These are phyloP conservation scores for Meyerozyma sp. DNA, from an alignment of 1,139 yeast genomes.

Conservation along the genomic window DNA sequence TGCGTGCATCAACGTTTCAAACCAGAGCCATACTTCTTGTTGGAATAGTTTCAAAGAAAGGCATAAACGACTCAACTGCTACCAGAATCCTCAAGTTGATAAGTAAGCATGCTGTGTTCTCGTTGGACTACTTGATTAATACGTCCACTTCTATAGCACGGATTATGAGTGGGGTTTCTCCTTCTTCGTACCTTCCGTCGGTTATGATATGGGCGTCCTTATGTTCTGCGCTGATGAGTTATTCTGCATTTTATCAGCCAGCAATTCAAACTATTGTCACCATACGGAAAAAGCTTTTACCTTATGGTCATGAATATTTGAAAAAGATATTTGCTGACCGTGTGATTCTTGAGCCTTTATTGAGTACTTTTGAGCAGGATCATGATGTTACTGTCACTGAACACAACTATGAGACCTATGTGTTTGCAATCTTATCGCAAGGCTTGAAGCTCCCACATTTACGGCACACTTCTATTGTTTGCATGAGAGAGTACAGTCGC, in stretches of 20 bases:
- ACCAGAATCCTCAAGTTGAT: slow-evolving; percentile 36
- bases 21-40: slow-evolving; percentile 67
- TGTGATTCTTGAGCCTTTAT: slow-evolving; percentile 31
- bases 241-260: slow-evolving; percentile 46
- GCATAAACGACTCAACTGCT: slow-evolving; percentile 59
- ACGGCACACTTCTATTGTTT: slow-evolving; percentile 49
- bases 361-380: slow-evolving; percentile 42
- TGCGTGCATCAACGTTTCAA: slow-evolving; percentile 57
- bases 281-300: slow-evolving; percentile 21
- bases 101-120: slow-evolving; percentile 22
- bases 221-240: slow-evolving; percentile 31
- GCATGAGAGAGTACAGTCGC: slow-evolving; percentile 46
- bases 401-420: slow-evolving; percentile 51
- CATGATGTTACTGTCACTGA: slow-evolving; percentile 37
- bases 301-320: slow-evolving; percentile 17
- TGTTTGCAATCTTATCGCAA: slow-evolving; percentile 48
- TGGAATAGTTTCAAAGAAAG: slow-evolving; percentile 63
- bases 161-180: slow-evolving; percentile 57
- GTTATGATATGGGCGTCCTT: slow-evolving; percentile 62
- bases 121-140: slow-evolving; percentile 22
- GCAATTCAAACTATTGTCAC: slow-evolving; percentile 40
- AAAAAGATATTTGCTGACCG: slow-evolving; percentile 35
- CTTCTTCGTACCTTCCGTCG: slow-evolving; percentile 49
- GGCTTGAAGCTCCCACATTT: slow-evolving; percentile 65
- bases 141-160: slow-evolving; percentile 48